Base-by-base conservation (phyloP, 768 basidiomycete genomes). In the Pleurotus salmoneostramineus region DNA sequence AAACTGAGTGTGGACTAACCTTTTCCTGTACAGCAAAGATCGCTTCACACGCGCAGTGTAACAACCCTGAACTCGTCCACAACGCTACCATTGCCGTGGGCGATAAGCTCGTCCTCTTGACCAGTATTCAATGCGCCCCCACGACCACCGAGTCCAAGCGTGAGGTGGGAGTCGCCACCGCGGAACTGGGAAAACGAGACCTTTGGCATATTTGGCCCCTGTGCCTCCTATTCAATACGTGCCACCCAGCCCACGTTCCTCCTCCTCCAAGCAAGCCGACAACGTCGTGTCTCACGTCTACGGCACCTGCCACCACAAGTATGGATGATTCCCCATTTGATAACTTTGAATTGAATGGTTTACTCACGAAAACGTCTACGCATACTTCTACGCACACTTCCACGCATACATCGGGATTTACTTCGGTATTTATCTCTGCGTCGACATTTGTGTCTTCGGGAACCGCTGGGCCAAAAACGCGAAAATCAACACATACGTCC, bases 341-440 rank as follows among this genome's bases (percentile, higher is more conserved):
- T 45, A 17, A 45, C 17, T 17, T 45, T 11, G 15, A 1, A 45
- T 1, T 14, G 44, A 45, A 45, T 45, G 5, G 6, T 6, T 45
- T 45, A 45, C 44, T 45, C 15, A 45, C 33, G 1, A 8, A 8
- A 10, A 49, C 48, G 48, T 45, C 44, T 45, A 54, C 52, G 27
- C 52, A 54, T 40, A 54, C 52, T 37, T 54, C 52, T 4, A 54
- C 51, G 3, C 51, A 42, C 4, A 54, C 51, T 0, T 43, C 51
- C 15, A 52, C 50, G 3, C 50, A 52, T 21, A 54, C 52, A 2
- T 54, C 44, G 6, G 44, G 44, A 45, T 45, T 45, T 45, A 45
- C 44, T 15, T 45, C 44, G 12, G 44, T 45, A 2, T 45, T 45
- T 15, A 45, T 45, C 5, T 45, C 44, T 17, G 44, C 37, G 44